phyloP scores from a whole-genome alignment of 176 grass and related monocot genomes.

The Hyparrhenia diplandra region DNA sequence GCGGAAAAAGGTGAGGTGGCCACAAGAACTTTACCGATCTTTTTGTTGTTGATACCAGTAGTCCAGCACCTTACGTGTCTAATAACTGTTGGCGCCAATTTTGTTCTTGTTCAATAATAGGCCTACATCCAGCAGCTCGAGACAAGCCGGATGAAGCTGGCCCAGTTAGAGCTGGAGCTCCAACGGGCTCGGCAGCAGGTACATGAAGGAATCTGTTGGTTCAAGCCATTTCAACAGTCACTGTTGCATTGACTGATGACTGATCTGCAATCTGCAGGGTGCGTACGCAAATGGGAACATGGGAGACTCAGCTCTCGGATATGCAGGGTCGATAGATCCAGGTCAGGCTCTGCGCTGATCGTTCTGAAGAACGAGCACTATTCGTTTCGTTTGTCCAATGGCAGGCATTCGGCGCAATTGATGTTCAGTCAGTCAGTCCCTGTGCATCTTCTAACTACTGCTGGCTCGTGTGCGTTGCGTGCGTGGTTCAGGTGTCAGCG shows the following conservation, averaged over 20 bases:
- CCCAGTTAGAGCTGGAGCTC: constrained; percentile 81
- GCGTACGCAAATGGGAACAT: constrained; percentile 42
- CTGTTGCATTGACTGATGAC: background rate
- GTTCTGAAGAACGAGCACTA: background rate
- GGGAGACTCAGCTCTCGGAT: constrained; percentile 47
- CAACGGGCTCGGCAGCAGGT: constrained; percentile 70
- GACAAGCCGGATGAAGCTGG: constrained; percentile 82
- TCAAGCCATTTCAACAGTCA: background rate
- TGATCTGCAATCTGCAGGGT: constrained; percentile 47
- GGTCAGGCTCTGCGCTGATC: constrained; percentile 22
- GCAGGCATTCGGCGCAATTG: too few species aligned
- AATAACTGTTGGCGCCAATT: background rate
- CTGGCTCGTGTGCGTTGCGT: background rate
- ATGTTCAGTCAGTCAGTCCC: background rate
- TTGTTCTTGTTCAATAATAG: constrained; percentile 31
- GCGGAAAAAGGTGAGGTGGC: constrained; percentile 84
- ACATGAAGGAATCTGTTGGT: background rate
- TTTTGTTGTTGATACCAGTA: background rate
- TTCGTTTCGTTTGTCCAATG: background rate
- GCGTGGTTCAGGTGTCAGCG: constrained; percentile 28
- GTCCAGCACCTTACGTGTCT: background rate
- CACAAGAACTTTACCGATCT: background rate
- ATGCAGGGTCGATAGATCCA: constrained; percentile 55
- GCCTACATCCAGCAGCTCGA: constrained; percentile 96
- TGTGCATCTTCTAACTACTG: background rate